Evolutionary conservation across 345 rosid species (phyloP).

Genomic region (Barbarea vulgaris): DNA sequence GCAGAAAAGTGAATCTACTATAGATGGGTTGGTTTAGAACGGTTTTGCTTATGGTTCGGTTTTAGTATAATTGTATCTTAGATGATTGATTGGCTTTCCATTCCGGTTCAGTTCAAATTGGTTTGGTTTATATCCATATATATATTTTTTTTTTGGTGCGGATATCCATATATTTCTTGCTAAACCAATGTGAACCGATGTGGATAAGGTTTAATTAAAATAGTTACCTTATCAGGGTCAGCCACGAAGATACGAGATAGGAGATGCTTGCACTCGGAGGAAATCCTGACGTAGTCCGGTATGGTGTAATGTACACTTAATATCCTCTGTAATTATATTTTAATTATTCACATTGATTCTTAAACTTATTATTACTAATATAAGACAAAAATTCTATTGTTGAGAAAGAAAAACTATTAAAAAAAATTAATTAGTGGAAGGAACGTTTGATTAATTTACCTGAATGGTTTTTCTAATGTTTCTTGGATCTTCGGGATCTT

Average conservation of each 20-base stretch:
- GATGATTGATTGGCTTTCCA: neutral
- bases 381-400: neutral
- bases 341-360: neutral
- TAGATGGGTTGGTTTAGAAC: neutral
- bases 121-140: neutral
- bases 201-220: neutral
- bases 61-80: neutral
- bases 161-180: neutral
- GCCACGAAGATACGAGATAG: conserved; percentile 82
- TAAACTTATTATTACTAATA: neutral
- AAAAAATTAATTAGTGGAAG: conserved; percentile 1
- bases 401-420: neutral
- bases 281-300: conserved; percentile 82
- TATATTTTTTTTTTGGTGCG: too few species aligned
- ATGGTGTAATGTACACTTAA: conserved; percentile 83
- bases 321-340: conserved; percentile 63
- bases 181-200: neutral
- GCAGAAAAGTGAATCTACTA: neutral
- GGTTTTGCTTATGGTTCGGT: neutral
- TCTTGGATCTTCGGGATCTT: conserved; percentile 77
- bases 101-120: neutral
- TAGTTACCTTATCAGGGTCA: conserved; percentile 72
- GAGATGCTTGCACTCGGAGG: conserved; percentile 76
- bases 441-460: conserved; percentile 43
- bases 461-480: conserved; percentile 78